Percentiles rank a stretch among this genome's conserved stretches.
Evolutionary conservation across 352 stramenopile genomes (phyloP).

Genomic region (Globisporangium lucens): DNA sequence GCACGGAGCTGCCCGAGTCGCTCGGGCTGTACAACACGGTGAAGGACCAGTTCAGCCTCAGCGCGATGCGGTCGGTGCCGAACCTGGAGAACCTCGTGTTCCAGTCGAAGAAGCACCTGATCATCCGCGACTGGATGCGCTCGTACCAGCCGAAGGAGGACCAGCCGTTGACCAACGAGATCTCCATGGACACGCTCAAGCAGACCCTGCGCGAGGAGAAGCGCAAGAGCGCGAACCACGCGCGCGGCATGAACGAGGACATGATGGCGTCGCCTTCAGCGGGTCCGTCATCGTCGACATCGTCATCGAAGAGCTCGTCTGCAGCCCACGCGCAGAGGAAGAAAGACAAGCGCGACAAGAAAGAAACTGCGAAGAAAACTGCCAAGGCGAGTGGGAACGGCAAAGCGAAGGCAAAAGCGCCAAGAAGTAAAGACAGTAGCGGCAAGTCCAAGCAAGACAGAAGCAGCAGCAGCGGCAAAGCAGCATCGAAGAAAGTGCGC

Average conservation of each 20-base stretch:
- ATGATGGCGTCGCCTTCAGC: slow-evolving; percentile 19
- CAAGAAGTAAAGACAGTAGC: slow-evolving; percentile 9
- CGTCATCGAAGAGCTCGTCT: slow-evolving; percentile 2
- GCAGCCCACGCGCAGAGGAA: slow-evolving; percentile 16
- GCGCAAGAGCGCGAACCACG: slow-evolving; percentile 38
- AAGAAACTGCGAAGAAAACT: slow-evolving; percentile 9
- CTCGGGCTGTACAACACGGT: slow-evolving; percentile 73
- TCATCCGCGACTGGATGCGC: slow-evolving; percentile 78
- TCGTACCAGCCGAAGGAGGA: slow-evolving; percentile 52
- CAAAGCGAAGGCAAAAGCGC: slow-evolving; percentile 17
- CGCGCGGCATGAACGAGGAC: slow-evolving; percentile 44
- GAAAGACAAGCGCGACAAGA: slow-evolving; percentile 24
- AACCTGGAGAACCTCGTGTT: slow-evolving; percentile 50
- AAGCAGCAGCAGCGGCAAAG: slow-evolving; percentile 12
- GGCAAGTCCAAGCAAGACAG: slow-evolving; percentile 11
- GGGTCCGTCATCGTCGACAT: neutral
- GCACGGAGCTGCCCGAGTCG: slow-evolving; percentile 69
- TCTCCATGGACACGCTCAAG: slow-evolving; percentile 56
- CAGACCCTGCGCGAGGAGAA: slow-evolving; percentile 45
- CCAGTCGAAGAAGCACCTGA: slow-evolving; percentile 57
- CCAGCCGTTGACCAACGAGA: slow-evolving; percentile 43
- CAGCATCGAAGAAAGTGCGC: slow-evolving; percentile 1
- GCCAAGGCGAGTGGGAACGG: slow-evolving; percentile 8
- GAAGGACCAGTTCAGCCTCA: slow-evolving; percentile 64
- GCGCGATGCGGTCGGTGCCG: slow-evolving; percentile 47